phyloP scores from a whole-genome alignment of 2,329 filamentous ascomycete species.

The Akanthomyces muscarius region DNA sequence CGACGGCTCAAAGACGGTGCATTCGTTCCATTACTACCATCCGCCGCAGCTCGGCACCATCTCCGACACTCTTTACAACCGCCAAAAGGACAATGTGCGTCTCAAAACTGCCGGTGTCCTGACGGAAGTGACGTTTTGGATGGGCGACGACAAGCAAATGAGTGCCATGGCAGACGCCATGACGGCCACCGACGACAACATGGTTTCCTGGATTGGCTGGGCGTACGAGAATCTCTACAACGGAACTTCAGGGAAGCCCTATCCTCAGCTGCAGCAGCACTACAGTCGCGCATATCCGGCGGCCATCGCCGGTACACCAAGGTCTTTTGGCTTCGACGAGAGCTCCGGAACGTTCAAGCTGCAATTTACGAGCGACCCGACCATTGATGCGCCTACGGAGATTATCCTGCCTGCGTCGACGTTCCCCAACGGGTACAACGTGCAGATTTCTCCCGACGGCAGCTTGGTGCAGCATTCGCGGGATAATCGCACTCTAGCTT shows the following conservation, averaged over 20 bases:
- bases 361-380: constrained; percentile 16
- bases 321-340: constrained; percentile 20
- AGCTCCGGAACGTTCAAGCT: constrained; percentile 16
- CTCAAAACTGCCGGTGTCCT: constrained; percentile 21
- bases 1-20: constrained; percentile 21
- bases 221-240: constrained; percentile 23
- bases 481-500: constrained; percentile 18
- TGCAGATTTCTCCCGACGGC: constrained; percentile 12
- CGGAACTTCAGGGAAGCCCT: constrained; percentile 17
- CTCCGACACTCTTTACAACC: constrained; percentile 18
- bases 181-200: constrained; percentile 19
- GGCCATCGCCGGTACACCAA: constrained; percentile 19
- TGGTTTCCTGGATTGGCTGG: constrained; percentile 23
- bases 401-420: constrained; percentile 19
- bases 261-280: constrained; percentile 19
- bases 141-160: constrained; percentile 21
- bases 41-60: constrained; percentile 21
- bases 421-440: constrained; percentile 19
- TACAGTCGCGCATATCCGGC: constrained; percentile 22
- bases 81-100: constrained; percentile 20
- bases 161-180: constrained; percentile 18
- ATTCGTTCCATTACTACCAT: constrained; percentile 23
- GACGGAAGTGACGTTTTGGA: constrained; percentile 22
- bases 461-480: constrained; percentile 15
- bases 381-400: constrained; percentile 20